Percentiles rank a stretch among this genome's conserved stretches.
phyloP scores from a whole-genome alignment of 1,284 basidiomycete genomes.

The Tylopilus orsonianus region DNA sequence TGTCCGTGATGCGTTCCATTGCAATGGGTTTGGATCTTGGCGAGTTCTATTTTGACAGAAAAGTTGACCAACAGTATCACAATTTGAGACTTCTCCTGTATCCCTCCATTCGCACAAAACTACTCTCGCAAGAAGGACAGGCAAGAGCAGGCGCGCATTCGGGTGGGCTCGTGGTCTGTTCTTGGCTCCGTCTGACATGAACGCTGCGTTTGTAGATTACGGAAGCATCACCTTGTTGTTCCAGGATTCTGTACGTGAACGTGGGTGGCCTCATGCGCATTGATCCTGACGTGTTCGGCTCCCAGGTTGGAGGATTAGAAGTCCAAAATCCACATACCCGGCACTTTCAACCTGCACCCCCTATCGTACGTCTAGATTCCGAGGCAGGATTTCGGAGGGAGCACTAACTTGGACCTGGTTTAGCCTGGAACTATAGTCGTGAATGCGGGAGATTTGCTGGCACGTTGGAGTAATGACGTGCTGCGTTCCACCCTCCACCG shows the following conservation, averaged over 20 bases:
- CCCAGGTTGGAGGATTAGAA: slow-evolving; percentile 77
- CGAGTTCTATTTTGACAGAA: slow-evolving; percentile 72
- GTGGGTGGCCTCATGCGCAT: not conserved
- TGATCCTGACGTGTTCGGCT: slow-evolving; percentile 5
- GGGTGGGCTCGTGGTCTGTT: slow-evolving; percentile 38
- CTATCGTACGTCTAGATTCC: slow-evolving; percentile 56
- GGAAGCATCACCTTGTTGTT: slow-evolving; percentile 84
- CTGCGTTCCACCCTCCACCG: slow-evolving; percentile 79
- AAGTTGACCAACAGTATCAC: slow-evolving; percentile 73
- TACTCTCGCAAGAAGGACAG: slow-evolving; percentile 65
- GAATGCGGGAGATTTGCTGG: slow-evolving; percentile 80
- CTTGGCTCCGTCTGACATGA: not conserved
- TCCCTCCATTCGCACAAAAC: slow-evolving; percentile 60
- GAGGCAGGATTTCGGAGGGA: slow-evolving; percentile 2
- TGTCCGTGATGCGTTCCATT: slow-evolving; percentile 75
- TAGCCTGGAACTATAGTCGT: slow-evolving; percentile 80
- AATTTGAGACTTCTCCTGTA: slow-evolving; percentile 77
- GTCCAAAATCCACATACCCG: slow-evolving; percentile 78
- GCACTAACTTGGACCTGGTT: slow-evolving; percentile 14
- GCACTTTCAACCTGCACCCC: slow-evolving; percentile 68
- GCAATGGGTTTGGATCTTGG: slow-evolving; percentile 74
- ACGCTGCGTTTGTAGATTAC: slow-evolving; percentile 53
- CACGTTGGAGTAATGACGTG: slow-evolving; percentile 83
- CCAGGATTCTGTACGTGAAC: slow-evolving; percentile 63
- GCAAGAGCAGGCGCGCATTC: slow-evolving; percentile 81